Percentiles rank a stretch among this genome's conserved stretches.
Conservation (phyloP, 2,329 filamentous ascomycete species). For the Pestalotiopsis fici region DNA sequence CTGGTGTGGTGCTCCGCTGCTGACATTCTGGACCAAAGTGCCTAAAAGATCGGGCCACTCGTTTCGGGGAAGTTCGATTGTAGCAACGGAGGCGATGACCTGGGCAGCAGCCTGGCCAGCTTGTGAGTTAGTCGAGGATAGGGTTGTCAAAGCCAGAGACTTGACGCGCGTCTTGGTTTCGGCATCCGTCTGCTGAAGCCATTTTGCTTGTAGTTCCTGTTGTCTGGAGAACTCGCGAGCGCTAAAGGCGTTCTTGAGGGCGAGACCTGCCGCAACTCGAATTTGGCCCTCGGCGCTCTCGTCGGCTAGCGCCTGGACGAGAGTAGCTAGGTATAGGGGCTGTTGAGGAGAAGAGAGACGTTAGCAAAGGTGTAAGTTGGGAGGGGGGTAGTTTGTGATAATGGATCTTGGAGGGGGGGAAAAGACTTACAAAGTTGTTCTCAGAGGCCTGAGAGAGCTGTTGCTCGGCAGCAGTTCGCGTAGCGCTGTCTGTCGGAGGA, state of each 20-base stretch:
- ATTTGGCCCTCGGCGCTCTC: constrained; percentile 81
- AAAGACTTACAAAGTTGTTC: constrained; percentile 80
- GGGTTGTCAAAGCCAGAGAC: constrained; percentile 83
- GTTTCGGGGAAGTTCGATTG: constrained; percentile 89
- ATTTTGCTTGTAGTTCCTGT: constrained; percentile 90
- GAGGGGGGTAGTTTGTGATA: constrained; percentile 37
- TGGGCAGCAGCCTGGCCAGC: constrained; percentile 90
- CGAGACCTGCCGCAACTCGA: constrained; percentile 91
- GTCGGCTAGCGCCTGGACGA: constrained; percentile 93
- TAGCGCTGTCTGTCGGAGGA: constrained; percentile 70
- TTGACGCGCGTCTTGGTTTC: constrained; percentile 88
- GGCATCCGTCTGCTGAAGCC: constrained; percentile 79
- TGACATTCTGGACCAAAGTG: constrained; percentile 88
- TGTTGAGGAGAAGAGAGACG: constrained; percentile 11
- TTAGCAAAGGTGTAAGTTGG: neutral
- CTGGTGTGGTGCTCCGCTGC: constrained; percentile 79
- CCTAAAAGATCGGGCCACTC: constrained; percentile 94
- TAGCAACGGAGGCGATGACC: constrained; percentile 91
- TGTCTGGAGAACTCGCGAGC: constrained; percentile 86
- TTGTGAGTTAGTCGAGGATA: constrained; percentile 76
- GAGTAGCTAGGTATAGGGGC: constrained; percentile 89
- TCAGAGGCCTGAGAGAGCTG: constrained; percentile 92
- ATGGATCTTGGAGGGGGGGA: constrained; percentile 20
- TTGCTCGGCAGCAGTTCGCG: constrained; percentile 89
- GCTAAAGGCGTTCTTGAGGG: constrained; percentile 97